phyloP scores from a whole-genome alignment of 2,329 filamentous ascomycete species.

The Fusarium austroafricanum region DNA sequence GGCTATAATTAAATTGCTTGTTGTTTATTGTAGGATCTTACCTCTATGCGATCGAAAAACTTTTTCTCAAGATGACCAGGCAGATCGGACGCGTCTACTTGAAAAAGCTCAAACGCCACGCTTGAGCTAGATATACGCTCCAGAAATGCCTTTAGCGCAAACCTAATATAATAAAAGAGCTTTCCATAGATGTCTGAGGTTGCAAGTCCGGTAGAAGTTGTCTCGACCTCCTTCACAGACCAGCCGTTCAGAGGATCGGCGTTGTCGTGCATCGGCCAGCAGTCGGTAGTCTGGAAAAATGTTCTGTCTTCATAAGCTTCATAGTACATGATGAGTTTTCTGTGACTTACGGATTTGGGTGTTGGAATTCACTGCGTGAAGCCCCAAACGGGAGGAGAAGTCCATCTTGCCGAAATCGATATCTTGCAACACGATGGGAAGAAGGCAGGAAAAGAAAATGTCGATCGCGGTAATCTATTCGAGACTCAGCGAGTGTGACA shows the following conservation, averaged over 20 bases:
- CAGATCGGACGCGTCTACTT: neutral
- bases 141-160: neutral
- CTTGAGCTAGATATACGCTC: neutral
- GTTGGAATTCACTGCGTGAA: neutral
- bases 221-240: neutral
- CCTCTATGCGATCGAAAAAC: conserved; percentile 22
- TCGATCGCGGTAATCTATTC: neutral
- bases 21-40: no score
- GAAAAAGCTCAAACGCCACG: neutral
- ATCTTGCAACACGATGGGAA: neutral
- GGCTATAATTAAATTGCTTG: no score
- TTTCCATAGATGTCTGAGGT: conserved; percentile 24
- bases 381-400: conserved; percentile 19
- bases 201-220: neutral
- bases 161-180: conserved; percentile 5
- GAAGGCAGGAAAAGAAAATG: neutral
- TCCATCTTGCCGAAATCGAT: conserved; percentile 7
- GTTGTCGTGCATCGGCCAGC: conserved; percentile 2
- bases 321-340: fast-evolving
- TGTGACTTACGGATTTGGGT: conserved; percentile 15
- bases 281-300: neutral
- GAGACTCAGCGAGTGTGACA: neutral
- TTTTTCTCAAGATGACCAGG: neutral
- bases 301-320: neutral
- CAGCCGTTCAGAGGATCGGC: conserved; percentile 10